These are phyloP conservation scores for Conticribra guillardii DNA, from an alignment of 108 stramenopile genomes.

Conservation along the genomic window DNA sequence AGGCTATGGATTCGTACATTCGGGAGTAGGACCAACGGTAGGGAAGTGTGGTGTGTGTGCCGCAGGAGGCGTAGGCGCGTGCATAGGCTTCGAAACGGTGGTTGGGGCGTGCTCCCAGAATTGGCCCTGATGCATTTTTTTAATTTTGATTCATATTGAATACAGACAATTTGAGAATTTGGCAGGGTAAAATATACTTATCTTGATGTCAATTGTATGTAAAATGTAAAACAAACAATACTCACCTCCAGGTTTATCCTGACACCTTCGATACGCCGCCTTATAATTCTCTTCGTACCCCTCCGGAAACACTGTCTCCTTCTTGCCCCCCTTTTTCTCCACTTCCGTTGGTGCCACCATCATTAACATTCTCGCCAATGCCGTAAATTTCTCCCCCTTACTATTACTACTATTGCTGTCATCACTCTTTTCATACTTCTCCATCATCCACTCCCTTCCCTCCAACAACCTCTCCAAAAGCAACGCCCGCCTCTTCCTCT, in stretches of 20 bases:
- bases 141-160: not conserved
- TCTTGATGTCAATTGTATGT: too few relatives aligned
- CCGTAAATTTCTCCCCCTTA: conserved; percentile 12
- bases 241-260: conserved; percentile 84
- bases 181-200: too few relatives aligned
- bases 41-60: conserved; percentile 41
- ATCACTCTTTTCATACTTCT: conserved; percentile 46
- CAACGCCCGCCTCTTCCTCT: conserved; percentile 64
- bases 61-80: conserved; percentile 83
- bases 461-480: conserved; percentile 76
- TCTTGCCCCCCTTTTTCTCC: conserved; percentile 10
- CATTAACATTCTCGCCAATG: conserved; percentile 43
- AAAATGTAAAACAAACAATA: too few relatives aligned
- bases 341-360: conserved; percentile 27
- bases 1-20: conserved; percentile 70
- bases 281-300: conserved; percentile 71
- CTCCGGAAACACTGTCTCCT: conserved; percentile 11
- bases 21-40: conserved; percentile 85
- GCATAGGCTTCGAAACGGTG: conserved; percentile 87
- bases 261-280: conserved; percentile 78
- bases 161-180: not conserved
- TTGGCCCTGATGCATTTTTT: conserved; percentile 54
- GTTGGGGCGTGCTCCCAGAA: conserved; percentile 71
- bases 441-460: conserved; percentile 65
- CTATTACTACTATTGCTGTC: conserved; percentile 45